These are phyloP conservation scores for Rutstroemia sydowiana DNA, from an alignment of 2,329 filamentous ascomycete genomes.

Conservation along the genomic window DNA sequence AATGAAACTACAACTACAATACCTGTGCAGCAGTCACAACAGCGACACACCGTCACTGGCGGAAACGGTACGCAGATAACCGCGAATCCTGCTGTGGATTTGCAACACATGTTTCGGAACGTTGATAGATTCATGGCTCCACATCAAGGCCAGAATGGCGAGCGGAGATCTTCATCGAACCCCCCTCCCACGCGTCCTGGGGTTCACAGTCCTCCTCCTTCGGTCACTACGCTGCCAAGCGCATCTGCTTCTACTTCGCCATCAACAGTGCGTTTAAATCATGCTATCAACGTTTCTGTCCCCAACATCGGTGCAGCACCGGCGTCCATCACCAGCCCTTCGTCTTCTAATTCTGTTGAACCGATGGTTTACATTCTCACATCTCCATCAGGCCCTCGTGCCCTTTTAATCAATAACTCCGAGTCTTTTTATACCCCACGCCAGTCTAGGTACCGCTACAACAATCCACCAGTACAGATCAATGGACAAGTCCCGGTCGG, in stretches of 20 bases:
- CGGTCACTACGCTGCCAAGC: background rate
- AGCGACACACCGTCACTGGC: constrained; percentile 15
- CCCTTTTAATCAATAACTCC: constrained; percentile 46
- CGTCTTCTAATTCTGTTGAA: constrained; percentile 22
- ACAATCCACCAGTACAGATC: background rate
- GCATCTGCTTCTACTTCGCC: constrained; percentile 1
- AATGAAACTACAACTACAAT: constrained; percentile 36
- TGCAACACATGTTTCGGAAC: constrained; percentile 23
- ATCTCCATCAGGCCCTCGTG: constrained; percentile 52
- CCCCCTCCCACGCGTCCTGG: constrained; percentile 3
- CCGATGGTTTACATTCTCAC: constrained; percentile 53
- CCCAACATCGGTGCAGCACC: background rate
- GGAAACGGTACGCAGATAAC: constrained; percentile 3
- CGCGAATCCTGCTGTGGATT: constrained; percentile 19
- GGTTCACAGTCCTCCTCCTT: constrained; percentile 8
- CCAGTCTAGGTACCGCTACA: constrained; percentile 13
- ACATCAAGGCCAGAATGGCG: constrained; percentile 17
- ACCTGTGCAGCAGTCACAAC: constrained; percentile 13
- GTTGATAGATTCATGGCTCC: constrained; percentile 19
- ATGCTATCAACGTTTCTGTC: constrained; percentile 4
- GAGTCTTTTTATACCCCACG: constrained; percentile 47
- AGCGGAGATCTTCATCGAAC: constrained; percentile 17
- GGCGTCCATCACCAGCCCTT: constrained; percentile 13
- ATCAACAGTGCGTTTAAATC: background rate
- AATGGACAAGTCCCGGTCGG: constrained; percentile 11